phyloP scores from a whole-genome alignment of 2,329 filamentous ascomycete species.

The Hypoxylon sp. region DNA sequence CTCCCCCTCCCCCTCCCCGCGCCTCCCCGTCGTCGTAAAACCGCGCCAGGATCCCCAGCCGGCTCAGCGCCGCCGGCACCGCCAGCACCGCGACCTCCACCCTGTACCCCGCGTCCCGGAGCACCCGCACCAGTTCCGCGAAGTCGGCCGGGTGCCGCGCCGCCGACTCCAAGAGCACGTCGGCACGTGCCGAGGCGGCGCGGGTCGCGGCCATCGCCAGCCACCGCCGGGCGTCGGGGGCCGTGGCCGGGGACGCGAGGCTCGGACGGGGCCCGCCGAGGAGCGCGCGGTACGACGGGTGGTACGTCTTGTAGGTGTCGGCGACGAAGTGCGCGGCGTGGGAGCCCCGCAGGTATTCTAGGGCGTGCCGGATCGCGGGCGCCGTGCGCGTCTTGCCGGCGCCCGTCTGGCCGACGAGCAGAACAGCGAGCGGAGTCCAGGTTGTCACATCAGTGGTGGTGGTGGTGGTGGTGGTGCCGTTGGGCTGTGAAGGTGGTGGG shows the following conservation, averaged over 20 bases:
- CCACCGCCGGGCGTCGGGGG: constrained; percentile 59
- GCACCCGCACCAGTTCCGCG: constrained; percentile 51
- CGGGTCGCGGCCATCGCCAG: constrained; percentile 55
- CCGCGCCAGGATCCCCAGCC: constrained; percentile 57
- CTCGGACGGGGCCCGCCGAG: constrained; percentile 47
- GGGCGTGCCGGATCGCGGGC: constrained; percentile 53
- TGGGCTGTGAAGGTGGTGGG: constrained; percentile 1
- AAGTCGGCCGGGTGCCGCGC: constrained; percentile 60
- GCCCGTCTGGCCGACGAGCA: constrained; percentile 62
- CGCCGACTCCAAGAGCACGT: constrained; percentile 60
- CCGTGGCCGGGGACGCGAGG: constrained; percentile 56
- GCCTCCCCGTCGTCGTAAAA: constrained; percentile 53
- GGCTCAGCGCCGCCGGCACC: constrained; percentile 56
- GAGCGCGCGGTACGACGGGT: constrained; percentile 56
- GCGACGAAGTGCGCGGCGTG: constrained; percentile 58
- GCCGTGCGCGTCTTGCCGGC: constrained; percentile 61
- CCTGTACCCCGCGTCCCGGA: constrained; percentile 52
- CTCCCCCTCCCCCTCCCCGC: constrained; percentile 54
- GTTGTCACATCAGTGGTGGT: not conserved
- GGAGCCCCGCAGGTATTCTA: constrained; percentile 39
- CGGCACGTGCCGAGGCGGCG: constrained; percentile 49
- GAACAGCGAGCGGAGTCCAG: constrained; percentile 53
- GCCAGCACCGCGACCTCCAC: constrained; percentile 58
- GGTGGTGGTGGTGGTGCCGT: not conserved
- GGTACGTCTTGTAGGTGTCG: constrained; percentile 63